Base-by-base conservation (phyloP, 768 basidiomycete genomes). In the Russula dissimulans region DNA sequence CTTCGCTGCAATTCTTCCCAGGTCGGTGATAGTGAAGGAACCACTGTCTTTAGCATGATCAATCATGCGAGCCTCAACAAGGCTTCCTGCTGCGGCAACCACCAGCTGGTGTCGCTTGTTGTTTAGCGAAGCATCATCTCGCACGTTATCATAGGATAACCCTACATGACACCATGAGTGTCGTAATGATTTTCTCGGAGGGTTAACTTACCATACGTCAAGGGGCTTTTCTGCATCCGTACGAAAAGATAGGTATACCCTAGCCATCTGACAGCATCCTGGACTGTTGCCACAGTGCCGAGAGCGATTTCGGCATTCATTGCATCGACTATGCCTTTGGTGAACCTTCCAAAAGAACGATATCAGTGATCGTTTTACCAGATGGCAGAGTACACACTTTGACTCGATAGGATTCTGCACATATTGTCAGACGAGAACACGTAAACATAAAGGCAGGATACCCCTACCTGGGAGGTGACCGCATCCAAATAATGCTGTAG, bases 191-290 rank as follows among this genome's bases (percentile, higher is more conserved):
- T 11, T 18, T 52, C 29, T 22, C 46, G 10, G 18, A 57, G 31
- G 26, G 31, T 4, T 4, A 22, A 53, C 65, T 56, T 63, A 90
- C 92, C 92, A 68, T 95, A 95, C 51, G 86, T 73, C 66, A 84
- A 83, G 3, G 95, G 95, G 67, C 94, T 95, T 70, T 88, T 90
- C 49, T 83, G 79, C 94, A 98, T 95, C 55, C 95, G 82, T 10
- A 97, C 94, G 69, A 90, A 93, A 34, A 98, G 81, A 70, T 98
- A 99, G 2, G 97, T 97, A 70, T 97, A 99, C 15, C 95, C 91
- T 44, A 99, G 75, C 97, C 97, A 99, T 63, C 85, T 85, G 14
- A 95, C 84, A 7, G 85, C 97, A 69, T 99, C 97, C 58, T 78
- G 75, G 41, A 86, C 80, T 66, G 83, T 95, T 1, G 91, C 81